Evolutionary conservation across 768 basidiomycete genomes (phyloP), one percentile per base, ranked within the genome.

Genomic region (Lactarius trivialis): DNA sequence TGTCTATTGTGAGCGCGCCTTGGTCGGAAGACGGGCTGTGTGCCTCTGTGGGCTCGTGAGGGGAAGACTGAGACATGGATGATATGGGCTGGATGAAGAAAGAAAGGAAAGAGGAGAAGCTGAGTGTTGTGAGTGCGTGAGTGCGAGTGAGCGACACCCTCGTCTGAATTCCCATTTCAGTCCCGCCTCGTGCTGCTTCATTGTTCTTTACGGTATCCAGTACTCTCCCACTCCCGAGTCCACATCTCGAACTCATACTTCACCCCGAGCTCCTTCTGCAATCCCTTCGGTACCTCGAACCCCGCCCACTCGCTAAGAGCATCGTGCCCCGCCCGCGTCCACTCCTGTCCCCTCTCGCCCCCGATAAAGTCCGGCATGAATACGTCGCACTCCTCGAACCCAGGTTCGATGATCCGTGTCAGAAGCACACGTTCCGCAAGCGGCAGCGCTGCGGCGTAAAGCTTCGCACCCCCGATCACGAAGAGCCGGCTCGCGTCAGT

Each of bases 191-290:
- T 28, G 50, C 19, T 39, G 4, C 39, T 39, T 2, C 45, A 48
- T 48, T 45, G 21, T 45, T 45, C 1, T 24, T 24, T 32, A 45
- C 43, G 50, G 15, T 24, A 34, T 12, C 43, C 30, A 30, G 3
- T 30, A 30, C 82, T n/a, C n/a, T n/a, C n/a, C n/a, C n/a, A n/a
- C n/a, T n/a, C n/a, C n/a, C n/a, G 81, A 55, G 84, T 79, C 96
- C 96, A 99, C 93, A 99, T 93, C 77, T 99, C 91, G 74, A 87
- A 97, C 76, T 91, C 89, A 72, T 95, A 99, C 67, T 81, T 78
- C 50, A 92, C 78, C 11, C 86, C 91, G 58, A 89, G 88, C 74
- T 97, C 93, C 71, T 85, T 83, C 73, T 91, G 86, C 69, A 82
- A 75, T 4, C 91, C 93, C 64, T 79, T 76, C 14, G 87, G 81